Percentiles rank a stretch among this genome's conserved stretches.
phyloP scores from a whole-genome alignment of 1,139 yeast genomes.

The Arxiozyma slooffiae region DNA sequence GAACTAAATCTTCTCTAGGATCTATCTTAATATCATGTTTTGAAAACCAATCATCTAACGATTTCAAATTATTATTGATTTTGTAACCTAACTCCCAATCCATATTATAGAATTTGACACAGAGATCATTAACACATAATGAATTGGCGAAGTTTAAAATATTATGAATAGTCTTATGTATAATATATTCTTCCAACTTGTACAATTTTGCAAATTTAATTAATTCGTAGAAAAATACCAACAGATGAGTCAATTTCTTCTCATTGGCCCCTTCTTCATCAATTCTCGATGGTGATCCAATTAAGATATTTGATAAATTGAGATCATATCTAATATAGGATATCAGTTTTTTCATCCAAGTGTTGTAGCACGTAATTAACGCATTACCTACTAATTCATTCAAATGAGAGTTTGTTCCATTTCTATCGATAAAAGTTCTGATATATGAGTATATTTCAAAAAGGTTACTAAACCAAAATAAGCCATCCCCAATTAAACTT shows the following conservation, averaged over 20 bases:
- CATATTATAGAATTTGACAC: conserved; percentile 84
- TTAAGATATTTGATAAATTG: conserved; percentile 82
- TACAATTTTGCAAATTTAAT: not conserved
- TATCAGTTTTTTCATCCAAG: conserved; percentile 84
- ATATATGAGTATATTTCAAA: conserved; percentile 90
- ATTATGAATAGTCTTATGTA: conserved; percentile 74
- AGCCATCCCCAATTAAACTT: conserved; percentile 69
- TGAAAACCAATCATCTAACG: conserved; percentile 96
- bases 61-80: conserved; percentile 84
- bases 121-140: conserved; percentile 83
- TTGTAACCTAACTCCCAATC: conserved; percentile 97
- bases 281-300: conserved; percentile 56
- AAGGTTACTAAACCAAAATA: conserved; percentile 93
- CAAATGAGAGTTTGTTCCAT: conserved; percentile 50
- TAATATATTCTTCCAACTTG: conserved; percentile 43
- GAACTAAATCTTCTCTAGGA: conserved; percentile 63
- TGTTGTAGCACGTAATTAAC: conserved; percentile 52
- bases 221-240: conserved; percentile 30
- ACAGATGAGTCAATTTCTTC: conserved; percentile 4
- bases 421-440: conserved; percentile 28
- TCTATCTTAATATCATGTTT: conserved; percentile 38
- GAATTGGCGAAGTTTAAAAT: conserved; percentile 81
- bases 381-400: conserved; percentile 39
- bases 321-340: conserved; percentile 25
- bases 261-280: conserved; percentile 1